Evolutionary conservation across 1,284 basidiomycete species (phyloP).

Genomic region (Boletus subluridellus): DNA sequence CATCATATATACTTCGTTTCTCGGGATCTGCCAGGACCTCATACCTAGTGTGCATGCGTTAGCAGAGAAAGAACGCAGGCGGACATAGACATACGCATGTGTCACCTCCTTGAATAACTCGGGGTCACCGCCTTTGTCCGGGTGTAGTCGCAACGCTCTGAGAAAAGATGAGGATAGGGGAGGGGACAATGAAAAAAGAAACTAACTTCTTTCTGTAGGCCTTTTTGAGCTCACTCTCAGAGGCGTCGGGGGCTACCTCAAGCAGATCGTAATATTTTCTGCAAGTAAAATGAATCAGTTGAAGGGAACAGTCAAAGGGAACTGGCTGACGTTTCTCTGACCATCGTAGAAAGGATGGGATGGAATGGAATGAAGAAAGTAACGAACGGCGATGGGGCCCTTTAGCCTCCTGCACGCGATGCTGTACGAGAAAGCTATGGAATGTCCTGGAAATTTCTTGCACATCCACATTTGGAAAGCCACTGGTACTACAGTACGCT

Average conservation of each 20-base stretch:
- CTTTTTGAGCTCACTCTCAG: slow-evolving; percentile 86
- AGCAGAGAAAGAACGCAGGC: not conserved
- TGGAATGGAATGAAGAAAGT: slow-evolving; percentile 21
- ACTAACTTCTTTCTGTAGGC: slow-evolving; percentile 89
- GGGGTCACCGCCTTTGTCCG: slow-evolving; percentile 96
- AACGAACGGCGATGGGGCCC: slow-evolving; percentile 7
- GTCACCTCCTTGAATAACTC: slow-evolving; percentile 98
- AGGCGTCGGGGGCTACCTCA: slow-evolving; percentile 73
- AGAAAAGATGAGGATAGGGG: slow-evolving; percentile 17
- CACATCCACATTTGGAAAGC: slow-evolving; percentile 27
- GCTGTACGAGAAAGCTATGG: slow-evolving; percentile 35
- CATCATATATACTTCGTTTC: slow-evolving; percentile 85
- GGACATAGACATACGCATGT: slow-evolving; percentile 76
- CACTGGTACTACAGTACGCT: not conserved
- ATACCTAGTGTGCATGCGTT: slow-evolving; percentile 56
- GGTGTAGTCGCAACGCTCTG: slow-evolving; percentile 87
- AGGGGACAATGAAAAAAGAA: not conserved
- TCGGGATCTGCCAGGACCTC: slow-evolving; percentile 90
- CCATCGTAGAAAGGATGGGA: slow-evolving; percentile 44
- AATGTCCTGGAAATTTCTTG: slow-evolving; percentile 39
- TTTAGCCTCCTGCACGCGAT: slow-evolving; percentile 22
- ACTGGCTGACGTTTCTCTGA: slow-evolving; percentile 61
- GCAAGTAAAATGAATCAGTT: slow-evolving; percentile 9
- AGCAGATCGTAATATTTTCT: slow-evolving; percentile 91
- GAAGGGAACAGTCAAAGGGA: not conserved